Evolutionary conservation across 768 basidiomycete species (phyloP).

Genomic region (Sistotremastrum niveocremeum): DNA sequence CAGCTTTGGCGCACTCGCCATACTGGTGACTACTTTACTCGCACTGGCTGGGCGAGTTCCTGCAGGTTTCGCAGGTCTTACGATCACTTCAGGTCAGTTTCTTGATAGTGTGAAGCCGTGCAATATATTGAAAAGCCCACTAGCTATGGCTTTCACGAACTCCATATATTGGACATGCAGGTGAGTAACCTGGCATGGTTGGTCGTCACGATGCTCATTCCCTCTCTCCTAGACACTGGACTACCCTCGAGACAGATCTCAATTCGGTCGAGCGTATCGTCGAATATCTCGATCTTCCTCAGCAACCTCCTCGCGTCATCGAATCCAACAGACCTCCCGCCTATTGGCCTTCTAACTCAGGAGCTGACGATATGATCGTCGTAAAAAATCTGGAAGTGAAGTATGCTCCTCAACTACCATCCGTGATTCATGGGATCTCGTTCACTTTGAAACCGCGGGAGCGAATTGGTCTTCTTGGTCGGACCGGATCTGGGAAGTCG

Average conservation of each 20-base stretch:
- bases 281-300: conserved; percentile 18
- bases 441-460: conserved; percentile 25
- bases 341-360: conserved; percentile 12
- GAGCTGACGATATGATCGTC: conserved; percentile 20
- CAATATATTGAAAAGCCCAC: too few relatives aligned
- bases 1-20: too few relatives aligned
- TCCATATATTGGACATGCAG: conserved; percentile 9
- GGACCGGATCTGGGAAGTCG: conserved; percentile 43
- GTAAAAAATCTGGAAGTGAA: conserved; percentile 20
- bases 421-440: conserved; percentile 22
- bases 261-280: conserved; percentile 17
- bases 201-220: background rate
- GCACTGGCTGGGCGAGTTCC: conserved; percentile 19
- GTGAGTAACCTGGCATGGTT: conserved; percentile 12
- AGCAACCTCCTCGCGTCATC: conserved; percentile 20
- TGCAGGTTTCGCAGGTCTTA: conserved; percentile 3
- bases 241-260: conserved; percentile 10
- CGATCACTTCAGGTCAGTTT: background rate
- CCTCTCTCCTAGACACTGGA: background rate
- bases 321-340: conserved; percentile 21
- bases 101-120: too few relatives aligned
- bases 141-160: conserved; percentile 9
- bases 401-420: conserved; percentile 25
- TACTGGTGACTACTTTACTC: conserved; percentile 17
- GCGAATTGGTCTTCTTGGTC: conserved; percentile 25